These are phyloP conservation scores for Penstemon davidsonii DNA, from an alignment of 257 asterid genomes.

Conservation along the genomic window DNA sequence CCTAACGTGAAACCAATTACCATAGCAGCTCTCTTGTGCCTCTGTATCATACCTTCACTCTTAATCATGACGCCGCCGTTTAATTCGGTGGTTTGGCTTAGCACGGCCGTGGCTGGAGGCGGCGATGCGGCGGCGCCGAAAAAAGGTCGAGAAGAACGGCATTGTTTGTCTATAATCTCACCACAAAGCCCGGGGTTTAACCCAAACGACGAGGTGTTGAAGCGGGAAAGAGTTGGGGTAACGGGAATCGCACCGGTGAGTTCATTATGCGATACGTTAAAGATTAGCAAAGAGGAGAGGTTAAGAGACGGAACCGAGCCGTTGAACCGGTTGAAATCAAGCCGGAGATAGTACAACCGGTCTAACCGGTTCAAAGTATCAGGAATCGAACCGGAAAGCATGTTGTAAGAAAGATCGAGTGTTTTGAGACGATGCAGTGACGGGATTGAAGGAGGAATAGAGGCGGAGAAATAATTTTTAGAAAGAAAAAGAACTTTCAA, in stretches of 20 bases:
- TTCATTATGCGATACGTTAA: conserved; percentile 68
- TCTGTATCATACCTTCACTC: conserved; percentile 15
- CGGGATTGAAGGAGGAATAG: conserved; percentile 61
- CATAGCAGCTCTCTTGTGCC: conserved; percentile 42
- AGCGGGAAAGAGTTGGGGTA: conserved; percentile 57
- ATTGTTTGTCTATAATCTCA: conserved; percentile 56
- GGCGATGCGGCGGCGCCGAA: conserved; percentile 42
- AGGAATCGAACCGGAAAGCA: conserved; percentile 63
- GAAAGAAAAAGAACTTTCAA: conserved; percentile 65
- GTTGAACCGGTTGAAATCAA: conserved; percentile 76
- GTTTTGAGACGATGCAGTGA: conserved; percentile 76
- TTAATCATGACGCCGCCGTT: conserved; percentile 25
- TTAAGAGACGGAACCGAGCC: conserved; percentile 84
- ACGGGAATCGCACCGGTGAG: conserved; percentile 78
- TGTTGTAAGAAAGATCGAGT: conserved; percentile 70
- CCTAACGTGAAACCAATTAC: conserved; percentile 55
- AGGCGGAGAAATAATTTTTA: conserved; percentile 60
- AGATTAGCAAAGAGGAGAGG: conserved; percentile 52
- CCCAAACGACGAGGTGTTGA: conserved; percentile 52
- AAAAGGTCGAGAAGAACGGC: conserved; percentile 55
- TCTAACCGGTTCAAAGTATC: conserved; percentile 40
- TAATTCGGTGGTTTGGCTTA: conserved; percentile 40
- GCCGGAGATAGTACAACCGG: conserved; percentile 64
- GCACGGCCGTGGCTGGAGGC: conserved; percentile 31
- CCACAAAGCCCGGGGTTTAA: conserved; percentile 74